Evolutionary conservation across 108 stramenopile species (phyloP).

Genomic region (Ochromonas danica): DNA sequence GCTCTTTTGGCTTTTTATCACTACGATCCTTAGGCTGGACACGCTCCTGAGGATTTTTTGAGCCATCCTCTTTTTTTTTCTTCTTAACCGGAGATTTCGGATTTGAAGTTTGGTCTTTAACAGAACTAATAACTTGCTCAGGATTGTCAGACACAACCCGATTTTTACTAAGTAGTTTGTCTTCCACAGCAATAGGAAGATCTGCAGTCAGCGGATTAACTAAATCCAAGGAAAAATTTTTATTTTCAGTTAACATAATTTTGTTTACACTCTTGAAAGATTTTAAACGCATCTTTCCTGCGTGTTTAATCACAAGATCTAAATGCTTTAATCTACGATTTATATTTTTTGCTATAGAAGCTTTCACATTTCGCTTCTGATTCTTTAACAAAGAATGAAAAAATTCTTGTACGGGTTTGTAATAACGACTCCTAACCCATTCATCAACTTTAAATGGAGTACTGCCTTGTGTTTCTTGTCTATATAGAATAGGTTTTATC

Average conservation of each 20-base stretch:
- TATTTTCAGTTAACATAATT: slow-evolving; percentile 18
- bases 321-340: slow-evolving; percentile 17
- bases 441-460: slow-evolving; percentile 17
- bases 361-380: slow-evolving; percentile 15
- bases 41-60: slow-evolving; percentile 15
- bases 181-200: slow-evolving; percentile 15
- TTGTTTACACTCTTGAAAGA: slow-evolving; percentile 17
- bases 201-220: slow-evolving; percentile 14
- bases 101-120: slow-evolving; percentile 17
- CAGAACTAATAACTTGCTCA: slow-evolving; percentile 16
- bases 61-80: slow-evolving; percentile 16
- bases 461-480: slow-evolving; percentile 15
- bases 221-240: slow-evolving; percentile 17
- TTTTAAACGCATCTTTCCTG: slow-evolving; percentile 16
- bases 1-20: slow-evolving; percentile 16
- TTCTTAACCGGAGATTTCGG: slow-evolving; percentile 15
- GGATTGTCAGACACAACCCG: slow-evolving; percentile 13
- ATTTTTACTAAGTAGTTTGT: slow-evolving; percentile 17
- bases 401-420: slow-evolving; percentile 16
- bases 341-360: slow-evolving; percentile 17
- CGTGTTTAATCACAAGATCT: slow-evolving; percentile 16
- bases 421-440: slow-evolving; percentile 15
- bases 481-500: slow-evolving; percentile 17
- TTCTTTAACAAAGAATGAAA: slow-evolving; percentile 17
- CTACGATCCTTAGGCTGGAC: slow-evolving; percentile 13